Evolutionary conservation across 345 rosid genomes (phyloP).

Genomic region (Conringia planisiliqua): DNA sequence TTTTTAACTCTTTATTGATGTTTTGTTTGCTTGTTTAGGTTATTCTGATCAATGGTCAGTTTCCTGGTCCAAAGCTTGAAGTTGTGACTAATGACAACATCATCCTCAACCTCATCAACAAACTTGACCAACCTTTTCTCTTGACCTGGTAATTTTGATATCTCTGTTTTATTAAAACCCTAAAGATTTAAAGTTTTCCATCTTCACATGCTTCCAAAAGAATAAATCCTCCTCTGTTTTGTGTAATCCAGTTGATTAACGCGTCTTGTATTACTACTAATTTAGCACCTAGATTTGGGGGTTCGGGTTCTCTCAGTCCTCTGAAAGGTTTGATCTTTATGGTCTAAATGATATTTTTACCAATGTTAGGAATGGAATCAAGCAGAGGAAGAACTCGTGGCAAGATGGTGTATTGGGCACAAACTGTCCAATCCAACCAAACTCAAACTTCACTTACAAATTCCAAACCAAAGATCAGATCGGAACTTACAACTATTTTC

Average conservation of each 20-base stretch:
- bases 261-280: not conserved
- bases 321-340: not conserved
- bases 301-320: not conserved
- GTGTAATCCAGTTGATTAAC: not conserved
- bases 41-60: slow-evolving; percentile 92
- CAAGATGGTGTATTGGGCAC: slow-evolving; percentile 87
- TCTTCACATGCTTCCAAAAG: not conserved
- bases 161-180: not conserved
- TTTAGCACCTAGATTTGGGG: not conserved
- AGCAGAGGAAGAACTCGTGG: slow-evolving; percentile 89
- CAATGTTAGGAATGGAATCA: slow-evolving; percentile 68
- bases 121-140: slow-evolving; percentile 92
- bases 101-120: slow-evolving; percentile 82
- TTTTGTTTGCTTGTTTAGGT: slow-evolving; percentile 43
- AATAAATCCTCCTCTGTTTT: not conserved
- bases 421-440: slow-evolving; percentile 81
- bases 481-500: slow-evolving; percentile 75
- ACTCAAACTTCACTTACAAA: slow-evolving; percentile 74
- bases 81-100: slow-evolving; percentile 93
- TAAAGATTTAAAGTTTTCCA: not conserved
- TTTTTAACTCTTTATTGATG: not conserved
- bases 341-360: not conserved
- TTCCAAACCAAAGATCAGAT: slow-evolving; percentile 94
- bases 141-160: slow-evolving; percentile 61
- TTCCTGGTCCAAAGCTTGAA: slow-evolving; percentile 94